Conservation (phyloP, 148 eudicot genomes). For the Beta vulgaris region DNA sequence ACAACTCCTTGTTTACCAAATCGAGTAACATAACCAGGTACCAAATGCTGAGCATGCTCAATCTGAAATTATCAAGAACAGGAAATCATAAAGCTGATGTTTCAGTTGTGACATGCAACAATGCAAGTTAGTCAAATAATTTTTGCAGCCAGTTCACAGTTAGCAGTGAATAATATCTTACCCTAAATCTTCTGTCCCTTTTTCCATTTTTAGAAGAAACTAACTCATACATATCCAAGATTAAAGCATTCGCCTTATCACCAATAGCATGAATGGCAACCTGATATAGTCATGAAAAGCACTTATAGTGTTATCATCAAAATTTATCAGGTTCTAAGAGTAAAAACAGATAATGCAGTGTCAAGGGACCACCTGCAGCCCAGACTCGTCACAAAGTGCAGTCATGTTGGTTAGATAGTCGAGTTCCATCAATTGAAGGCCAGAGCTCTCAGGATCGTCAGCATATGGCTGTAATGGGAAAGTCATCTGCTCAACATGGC, state of each 20-base stretch:
- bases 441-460: conserved; percentile 70
- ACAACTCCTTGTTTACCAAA: conserved; percentile 71
- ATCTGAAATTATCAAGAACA: conserved; percentile 50
- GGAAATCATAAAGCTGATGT: not conserved
- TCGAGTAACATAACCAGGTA: conserved; percentile 52
- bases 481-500: conserved; percentile 5
- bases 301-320: not conserved
- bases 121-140: not conserved
- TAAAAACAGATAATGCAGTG: conserved; percentile 9
- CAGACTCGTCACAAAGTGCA: conserved; percentile 51
- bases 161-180: conserved; percentile 22
- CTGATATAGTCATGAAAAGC: conserved; percentile 35
- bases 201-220: conserved; percentile 62
- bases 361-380: conserved; percentile 68
- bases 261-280: conserved; percentile 97
- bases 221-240: conserved; percentile 79
- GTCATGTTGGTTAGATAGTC: conserved; percentile 73
- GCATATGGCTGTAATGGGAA: conserved; percentile 59
- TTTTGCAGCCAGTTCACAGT: not conserved
- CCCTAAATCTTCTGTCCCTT: conserved; percentile 88
- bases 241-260: conserved; percentile 79
- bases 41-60: conserved; percentile 99
- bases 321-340: not conserved
- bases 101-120: not conserved
- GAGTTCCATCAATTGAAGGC: conserved; percentile 71